Conservation (phyloP, 768 basidiomycete genomes). For the Suillus placidus region DNA sequence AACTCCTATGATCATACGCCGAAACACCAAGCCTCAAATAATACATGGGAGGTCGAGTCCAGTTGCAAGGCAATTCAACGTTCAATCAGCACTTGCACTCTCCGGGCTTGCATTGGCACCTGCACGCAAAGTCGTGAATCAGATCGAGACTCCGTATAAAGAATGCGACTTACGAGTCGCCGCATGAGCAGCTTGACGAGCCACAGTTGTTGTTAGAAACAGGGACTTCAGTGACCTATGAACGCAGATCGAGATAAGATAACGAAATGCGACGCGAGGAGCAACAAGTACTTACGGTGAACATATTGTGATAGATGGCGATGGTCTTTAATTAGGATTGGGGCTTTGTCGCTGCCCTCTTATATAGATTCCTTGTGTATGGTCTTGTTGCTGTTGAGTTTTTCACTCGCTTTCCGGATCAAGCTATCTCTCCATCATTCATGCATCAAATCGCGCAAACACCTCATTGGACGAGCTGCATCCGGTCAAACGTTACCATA, state of each 20-base stretch:
- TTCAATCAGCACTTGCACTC: conserved; percentile 3
- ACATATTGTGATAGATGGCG: neutral
- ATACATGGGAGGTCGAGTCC: neutral
- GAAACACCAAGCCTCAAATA: too few species aligned
- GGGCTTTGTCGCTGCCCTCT: neutral
- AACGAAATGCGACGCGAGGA: neutral
- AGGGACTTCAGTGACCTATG: neutral
- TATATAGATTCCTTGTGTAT: conserved; percentile 1
- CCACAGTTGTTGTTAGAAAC: neutral
- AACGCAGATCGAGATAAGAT: neutral
- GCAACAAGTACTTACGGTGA: neutral
- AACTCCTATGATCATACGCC: too few species aligned
- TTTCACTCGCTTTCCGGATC: neutral
- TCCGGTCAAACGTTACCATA: neutral
- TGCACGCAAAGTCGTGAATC: neutral
- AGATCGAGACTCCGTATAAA: neutral
- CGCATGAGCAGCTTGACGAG: neutral
- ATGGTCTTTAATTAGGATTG: neutral
- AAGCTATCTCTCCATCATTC: neutral
- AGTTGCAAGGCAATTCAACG: too few species aligned
- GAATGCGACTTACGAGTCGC: neutral
- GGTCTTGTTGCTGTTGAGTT: neutral
- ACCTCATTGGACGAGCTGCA: neutral
- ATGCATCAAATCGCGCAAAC: neutral
- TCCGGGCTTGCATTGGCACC: conserved; percentile 1